These are phyloP conservation scores for Lactarius tabidus DNA, from an alignment of 768 basidiomycete genomes.

Conservation along the genomic window DNA sequence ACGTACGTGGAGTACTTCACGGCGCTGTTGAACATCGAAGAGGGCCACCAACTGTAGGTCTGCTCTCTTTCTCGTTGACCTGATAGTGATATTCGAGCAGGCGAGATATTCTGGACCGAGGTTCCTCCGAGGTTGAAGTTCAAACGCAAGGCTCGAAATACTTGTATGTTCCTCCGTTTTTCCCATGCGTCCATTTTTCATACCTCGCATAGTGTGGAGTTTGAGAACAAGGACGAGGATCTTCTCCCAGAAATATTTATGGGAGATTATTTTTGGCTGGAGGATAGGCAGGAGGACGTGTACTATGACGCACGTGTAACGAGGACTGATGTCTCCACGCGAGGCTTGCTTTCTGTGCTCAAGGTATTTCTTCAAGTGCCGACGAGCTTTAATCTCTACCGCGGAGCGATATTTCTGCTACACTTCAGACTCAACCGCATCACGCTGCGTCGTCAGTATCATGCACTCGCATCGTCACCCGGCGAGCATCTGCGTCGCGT, in stretches of 20 bases:
- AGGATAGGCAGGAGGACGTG: slow-evolving; percentile 14
- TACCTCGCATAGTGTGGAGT: background rate
- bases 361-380: slow-evolving; percentile 50
- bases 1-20: slow-evolving; percentile 10
- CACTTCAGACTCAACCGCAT: slow-evolving; percentile 53
- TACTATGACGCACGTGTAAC: slow-evolving; percentile 19
- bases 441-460: slow-evolving; percentile 55
- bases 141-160: background rate
- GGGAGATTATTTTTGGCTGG: slow-evolving; percentile 16
- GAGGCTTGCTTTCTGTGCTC: slow-evolving; percentile 30
- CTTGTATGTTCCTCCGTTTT: background rate
- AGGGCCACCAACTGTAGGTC: slow-evolving; percentile 48
- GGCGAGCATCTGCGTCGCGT: slow-evolving; percentile 40
- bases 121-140: background rate
- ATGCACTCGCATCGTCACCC: slow-evolving; percentile 47
- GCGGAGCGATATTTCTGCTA: slow-evolving; percentile 43
- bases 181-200: background rate
- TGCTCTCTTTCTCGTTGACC: slow-evolving; percentile 8
- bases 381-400: slow-evolving; percentile 39
- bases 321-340: background rate
- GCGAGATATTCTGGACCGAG: slow-evolving; percentile 5
- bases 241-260: slow-evolving; percentile 9
- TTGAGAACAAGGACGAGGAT: slow-evolving; percentile 16
- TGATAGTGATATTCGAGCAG: slow-evolving; percentile 33
- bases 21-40: slow-evolving; percentile 19